Conservation (phyloP, 176 grass and related monocot species). For the Pharus latifolius region DNA sequence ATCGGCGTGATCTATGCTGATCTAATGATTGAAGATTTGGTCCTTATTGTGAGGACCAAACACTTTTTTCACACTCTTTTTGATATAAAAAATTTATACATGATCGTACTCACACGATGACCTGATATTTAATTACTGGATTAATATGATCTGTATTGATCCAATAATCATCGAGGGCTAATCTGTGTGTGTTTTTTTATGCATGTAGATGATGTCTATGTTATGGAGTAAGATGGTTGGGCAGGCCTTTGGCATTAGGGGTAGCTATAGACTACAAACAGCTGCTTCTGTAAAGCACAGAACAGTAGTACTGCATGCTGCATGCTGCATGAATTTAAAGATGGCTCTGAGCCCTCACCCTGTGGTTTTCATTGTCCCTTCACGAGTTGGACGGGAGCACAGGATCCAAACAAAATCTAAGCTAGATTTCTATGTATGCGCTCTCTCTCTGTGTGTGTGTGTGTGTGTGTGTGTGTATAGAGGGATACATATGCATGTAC, state of each 20-base stretch:
- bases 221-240: too few species aligned
- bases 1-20: too few species aligned
- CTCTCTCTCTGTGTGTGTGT: neutral
- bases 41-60: too few species aligned
- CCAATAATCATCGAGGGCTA: too few species aligned
- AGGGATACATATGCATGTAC: neutral
- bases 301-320: slow-evolving; percentile 23
- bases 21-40: too few species aligned
- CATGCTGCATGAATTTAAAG: slow-evolving; percentile 39
- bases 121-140: too few species aligned
- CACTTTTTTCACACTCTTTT: too few species aligned
- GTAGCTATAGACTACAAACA: slow-evolving; percentile 34
- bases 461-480: neutral
- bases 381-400: slow-evolving; percentile 51
- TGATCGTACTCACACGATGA: too few species aligned
- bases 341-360: slow-evolving; percentile 16
- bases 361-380: slow-evolving; percentile 53
- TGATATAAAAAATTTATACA: too few species aligned
- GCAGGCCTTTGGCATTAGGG: slow-evolving; percentile 35
- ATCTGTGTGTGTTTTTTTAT: too few species aligned
- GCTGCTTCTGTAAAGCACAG: slow-evolving; percentile 34
- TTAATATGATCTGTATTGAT: too few species aligned
- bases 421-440: slow-evolving; percentile 36
- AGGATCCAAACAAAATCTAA: slow-evolving; percentile 97
- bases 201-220: too few species aligned